A percentile compares a stretch with the other conserved stretches of the same genome.
Conservation (phyloP, 805 yeast genomes). For the Zygotorulaspora chibaensis region DNA sequence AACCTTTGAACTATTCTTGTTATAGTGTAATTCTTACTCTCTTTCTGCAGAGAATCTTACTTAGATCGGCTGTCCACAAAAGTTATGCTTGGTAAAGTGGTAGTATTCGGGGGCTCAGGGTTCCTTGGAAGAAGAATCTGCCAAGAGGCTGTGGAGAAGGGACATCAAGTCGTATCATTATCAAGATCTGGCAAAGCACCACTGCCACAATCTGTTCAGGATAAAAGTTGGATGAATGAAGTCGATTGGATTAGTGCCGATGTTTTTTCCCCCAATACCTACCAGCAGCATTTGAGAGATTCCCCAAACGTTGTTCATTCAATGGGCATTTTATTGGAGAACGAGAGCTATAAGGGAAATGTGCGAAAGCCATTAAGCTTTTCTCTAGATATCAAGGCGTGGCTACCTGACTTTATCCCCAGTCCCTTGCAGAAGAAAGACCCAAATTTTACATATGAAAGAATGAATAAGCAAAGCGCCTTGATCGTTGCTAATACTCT, state of each 20-base stretch:
- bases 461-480: constrained; percentile 68
- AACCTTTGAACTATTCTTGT: too few species aligned
- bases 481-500: constrained; percentile 56
- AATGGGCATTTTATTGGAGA: constrained; percentile 71
- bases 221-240: constrained; percentile 47
- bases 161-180: constrained; percentile 65
- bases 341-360: constrained; percentile 59
- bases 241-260: constrained; percentile 68
- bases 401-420: constrained; percentile 38
- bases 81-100: constrained; percentile 32
- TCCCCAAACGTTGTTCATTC: constrained; percentile 75
- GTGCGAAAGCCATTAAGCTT: constrained; percentile 29
- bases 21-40: too few species aligned
- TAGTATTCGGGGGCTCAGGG: constrained; percentile 88
- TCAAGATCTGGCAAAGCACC: constrained; percentile 59
- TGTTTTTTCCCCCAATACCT: constrained; percentile 60
- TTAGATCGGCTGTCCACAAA: background rate
- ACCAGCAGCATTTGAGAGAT: constrained; percentile 43
- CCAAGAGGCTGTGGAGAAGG: constrained; percentile 57
- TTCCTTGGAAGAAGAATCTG: constrained; percentile 72
- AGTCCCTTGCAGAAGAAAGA: constrained; percentile 50
- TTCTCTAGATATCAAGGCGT: constrained; percentile 5
- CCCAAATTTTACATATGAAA: constrained; percentile 47
- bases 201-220: constrained; percentile 25
- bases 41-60: too few species aligned